Percentiles rank a stretch among this genome's conserved stretches.
Conservation (phyloP, 1,284 basidiomycete genomes). For the Heliocybe sulcata region DNA sequence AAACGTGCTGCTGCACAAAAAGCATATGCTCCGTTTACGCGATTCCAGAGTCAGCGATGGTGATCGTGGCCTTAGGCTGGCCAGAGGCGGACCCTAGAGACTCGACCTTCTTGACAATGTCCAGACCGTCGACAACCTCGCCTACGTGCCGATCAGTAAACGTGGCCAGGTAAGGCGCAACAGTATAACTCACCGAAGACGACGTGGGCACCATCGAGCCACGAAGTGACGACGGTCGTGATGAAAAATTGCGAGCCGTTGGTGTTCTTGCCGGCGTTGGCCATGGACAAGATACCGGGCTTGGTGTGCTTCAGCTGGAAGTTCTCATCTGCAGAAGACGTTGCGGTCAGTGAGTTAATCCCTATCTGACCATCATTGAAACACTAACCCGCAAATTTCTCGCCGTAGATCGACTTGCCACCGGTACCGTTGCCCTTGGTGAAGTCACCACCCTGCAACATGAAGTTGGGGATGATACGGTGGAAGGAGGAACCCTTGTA, state of each 20-base stretch:
- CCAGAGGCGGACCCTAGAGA: conserved; percentile 42
- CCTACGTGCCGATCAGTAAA: conserved; percentile 22
- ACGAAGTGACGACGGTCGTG: conserved; percentile 61
- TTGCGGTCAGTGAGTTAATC: background rate
- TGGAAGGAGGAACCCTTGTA: conserved; percentile 72
- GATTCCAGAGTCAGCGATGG: conserved; percentile 46
- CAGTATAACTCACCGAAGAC: conserved; percentile 59
- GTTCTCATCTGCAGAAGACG: conserved; percentile 64
- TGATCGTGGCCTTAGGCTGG: conserved; percentile 36
- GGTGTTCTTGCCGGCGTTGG: conserved; percentile 72
- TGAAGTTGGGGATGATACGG: conserved; percentile 65
- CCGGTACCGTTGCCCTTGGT: conserved; percentile 77
- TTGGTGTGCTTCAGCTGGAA: conserved; percentile 77
- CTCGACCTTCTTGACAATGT: conserved; percentile 66
- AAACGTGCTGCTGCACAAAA: background rate
- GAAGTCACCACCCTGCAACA: conserved; percentile 43
- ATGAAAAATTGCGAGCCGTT: conserved; percentile 64
- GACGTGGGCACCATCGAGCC: conserved; percentile 77
- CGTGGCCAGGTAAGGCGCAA: background rate
- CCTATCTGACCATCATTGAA: conserved; percentile 1
- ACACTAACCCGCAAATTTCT: conserved; percentile 63
- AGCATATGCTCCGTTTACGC: conserved; percentile 12
- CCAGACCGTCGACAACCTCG: conserved; percentile 57
- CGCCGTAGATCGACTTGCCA: conserved; percentile 89
- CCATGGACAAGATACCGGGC: conserved; percentile 88